Evolutionary conservation across 176 grass and related monocot genomes (phyloP).

Genomic region (Canna indica): DNA sequence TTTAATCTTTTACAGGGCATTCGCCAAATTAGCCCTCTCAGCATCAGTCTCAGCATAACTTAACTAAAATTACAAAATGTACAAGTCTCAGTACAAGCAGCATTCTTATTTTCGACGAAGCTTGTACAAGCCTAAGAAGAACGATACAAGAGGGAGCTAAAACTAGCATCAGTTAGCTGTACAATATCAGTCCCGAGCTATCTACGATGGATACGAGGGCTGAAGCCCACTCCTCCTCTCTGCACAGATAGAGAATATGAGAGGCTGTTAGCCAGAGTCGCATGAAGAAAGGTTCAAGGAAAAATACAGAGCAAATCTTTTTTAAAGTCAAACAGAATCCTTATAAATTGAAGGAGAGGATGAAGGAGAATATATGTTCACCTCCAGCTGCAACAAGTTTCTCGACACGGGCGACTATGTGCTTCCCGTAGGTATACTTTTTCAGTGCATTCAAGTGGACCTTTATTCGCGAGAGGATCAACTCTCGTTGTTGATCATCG

Average conservation of each 20-base stretch:
- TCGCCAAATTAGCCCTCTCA: background rate
- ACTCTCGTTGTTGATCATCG: slow-evolving; percentile 1
- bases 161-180: slow-evolving; percentile 9
- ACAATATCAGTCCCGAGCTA: background rate
- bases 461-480: slow-evolving; percentile 15
- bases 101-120: background rate
- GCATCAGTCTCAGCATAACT: slow-evolving; percentile 5
- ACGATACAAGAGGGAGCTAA: background rate
- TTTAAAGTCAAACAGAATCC: background rate
- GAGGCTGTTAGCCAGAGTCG: background rate
- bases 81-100: background rate
- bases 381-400: slow-evolving; percentile 8
- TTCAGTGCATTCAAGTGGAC: slow-evolving; percentile 9
- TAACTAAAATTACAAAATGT: slow-evolving; percentile 13
- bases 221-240: slow-evolving; percentile 7
- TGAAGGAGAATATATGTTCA: background rate
- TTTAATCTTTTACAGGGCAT: background rate
- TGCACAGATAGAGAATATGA: background rate
- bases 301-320: too few relatives aligned
- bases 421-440: slow-evolving; percentile 11
- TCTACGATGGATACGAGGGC: background rate
- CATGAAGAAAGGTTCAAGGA: too few relatives aligned
- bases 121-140: background rate
- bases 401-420: slow-evolving; percentile 9
- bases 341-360: background rate